Base-by-base conservation (phyloP, 306 rosid species). In the Styphnolobium japonicum region DNA sequence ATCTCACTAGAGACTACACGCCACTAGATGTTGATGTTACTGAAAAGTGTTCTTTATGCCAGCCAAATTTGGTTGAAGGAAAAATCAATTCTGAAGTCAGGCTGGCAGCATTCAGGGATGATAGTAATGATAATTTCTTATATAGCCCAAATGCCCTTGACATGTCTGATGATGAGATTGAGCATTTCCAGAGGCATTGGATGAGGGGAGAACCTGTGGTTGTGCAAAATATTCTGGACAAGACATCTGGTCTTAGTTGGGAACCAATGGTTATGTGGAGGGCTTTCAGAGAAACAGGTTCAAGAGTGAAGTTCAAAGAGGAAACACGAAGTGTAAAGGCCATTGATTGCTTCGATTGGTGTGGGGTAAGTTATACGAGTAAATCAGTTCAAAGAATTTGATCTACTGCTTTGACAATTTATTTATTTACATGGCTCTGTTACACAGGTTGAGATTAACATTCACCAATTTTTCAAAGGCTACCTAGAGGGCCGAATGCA, bases 341-440 rank as follows among this genome's bases (percentile, higher is more conserved):
- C 56, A 71, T 87, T 31, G 91, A 87, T 85, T 87, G 91, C 78
- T 57, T 82, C 27, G 91, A 87, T 80, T 87, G 89, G 91, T 80
- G 87, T 5, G 84, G 86, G 91, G 87, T 84, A 67, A 67, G 84
- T 67, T 46, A 33, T 39, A 8, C 53, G 19, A 57, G 45, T 46
- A 56, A 73, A 48, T 67, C 27, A 63, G 55, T 73, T 79, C 16
- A 36, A 67, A 49, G 55, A 46, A 57, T 48, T 46, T 21, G 29
- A 58, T 83, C 22, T 66, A 56, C 45, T 58, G 43, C 52, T 29
- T 27, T 71, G 52, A 36, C 18, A 73, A 22, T 46, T 66, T 69
- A 56, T 36, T 73, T 66, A 67, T 73, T 58, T 48, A 73, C 73
- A 67, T 29, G 53, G 29, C 23, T 29, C 67, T 58, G 37, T 65